phyloP scores from a whole-genome alignment of 2,329 filamentous ascomycete genomes.

The Grosmannia serpens region DNA sequence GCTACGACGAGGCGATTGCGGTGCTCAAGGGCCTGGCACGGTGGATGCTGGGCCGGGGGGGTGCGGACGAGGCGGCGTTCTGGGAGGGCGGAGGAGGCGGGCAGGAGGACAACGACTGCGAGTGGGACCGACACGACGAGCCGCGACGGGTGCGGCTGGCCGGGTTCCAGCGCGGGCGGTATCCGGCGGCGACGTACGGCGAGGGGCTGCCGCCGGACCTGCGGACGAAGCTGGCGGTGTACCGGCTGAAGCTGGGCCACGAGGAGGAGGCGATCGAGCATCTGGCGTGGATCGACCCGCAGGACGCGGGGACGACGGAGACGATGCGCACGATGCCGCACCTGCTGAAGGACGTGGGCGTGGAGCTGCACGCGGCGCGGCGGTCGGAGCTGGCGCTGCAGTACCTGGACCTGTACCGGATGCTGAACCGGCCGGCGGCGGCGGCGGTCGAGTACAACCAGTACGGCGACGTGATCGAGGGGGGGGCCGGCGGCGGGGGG shows the following conservation, averaged over 20 bases:
- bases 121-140: constrained; percentile 70
- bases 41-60: constrained; percentile 64
- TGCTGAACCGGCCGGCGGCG: constrained; percentile 27
- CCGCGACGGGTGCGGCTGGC: constrained; percentile 49
- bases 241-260: constrained; percentile 61
- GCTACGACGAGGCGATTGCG: constrained; percentile 53
- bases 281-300: constrained; percentile 58
- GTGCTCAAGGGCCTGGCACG: constrained; percentile 63
- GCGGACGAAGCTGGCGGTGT: constrained; percentile 71
- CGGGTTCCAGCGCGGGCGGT: constrained; percentile 45
- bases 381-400: constrained; percentile 32
- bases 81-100: constrained; percentile 56
- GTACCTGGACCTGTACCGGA: constrained; percentile 44
- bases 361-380: constrained; percentile 30
- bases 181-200: constrained; percentile 53
- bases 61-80: constrained; percentile 48
- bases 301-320: constrained; percentile 36
- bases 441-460: constrained; percentile 1
- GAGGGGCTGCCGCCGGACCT: constrained; percentile 67
- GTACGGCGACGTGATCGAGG: constrained; percentile 1
- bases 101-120: constrained; percentile 57
- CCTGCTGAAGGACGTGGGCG: constrained; percentile 59
- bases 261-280: constrained; percentile 62
- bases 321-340: constrained; percentile 58
- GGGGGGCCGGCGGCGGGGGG: not conserved